Conservation (phyloP, 305 asterid genomes). For the Rubia balearica region DNA sequence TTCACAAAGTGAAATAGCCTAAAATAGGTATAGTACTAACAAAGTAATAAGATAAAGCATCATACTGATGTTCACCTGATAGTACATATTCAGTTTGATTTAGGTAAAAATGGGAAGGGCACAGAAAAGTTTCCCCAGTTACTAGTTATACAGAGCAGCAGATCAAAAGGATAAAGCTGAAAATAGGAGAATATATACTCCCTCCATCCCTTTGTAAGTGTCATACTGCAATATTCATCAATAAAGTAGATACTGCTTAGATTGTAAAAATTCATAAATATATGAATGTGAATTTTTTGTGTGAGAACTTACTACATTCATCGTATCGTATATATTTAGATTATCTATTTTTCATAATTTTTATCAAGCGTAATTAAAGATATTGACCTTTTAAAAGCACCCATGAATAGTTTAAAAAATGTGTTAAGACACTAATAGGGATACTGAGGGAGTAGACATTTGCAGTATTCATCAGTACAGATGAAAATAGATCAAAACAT, state of each 20-base stretch:
- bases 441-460: not conserved
- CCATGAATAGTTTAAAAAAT: too few relatives aligned
- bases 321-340: too few relatives aligned
- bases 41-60: not conserved
- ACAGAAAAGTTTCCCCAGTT: not conserved
- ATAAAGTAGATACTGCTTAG: too few relatives aligned
- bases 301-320: too few relatives aligned
- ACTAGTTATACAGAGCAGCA: not conserved
- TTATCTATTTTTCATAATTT: too few relatives aligned
- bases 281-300: too few relatives aligned
- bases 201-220: too few relatives aligned
- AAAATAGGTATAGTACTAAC: not conserved
- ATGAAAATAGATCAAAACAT: not conserved
- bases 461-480: not conserved
- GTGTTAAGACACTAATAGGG: too few relatives aligned
- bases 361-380: too few relatives aligned
- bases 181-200: not conserved
- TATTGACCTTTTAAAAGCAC: too few relatives aligned
- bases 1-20: not conserved
- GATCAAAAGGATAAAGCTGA: not conserved
- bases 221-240: too few relatives aligned
- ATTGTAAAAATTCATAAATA: too few relatives aligned
- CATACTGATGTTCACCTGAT: not conserved
- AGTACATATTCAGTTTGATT: not conserved
- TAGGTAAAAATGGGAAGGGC: not conserved